Conservation (phyloP, 768 basidiomycete species). For the Gautieria morchelliformis region DNA sequence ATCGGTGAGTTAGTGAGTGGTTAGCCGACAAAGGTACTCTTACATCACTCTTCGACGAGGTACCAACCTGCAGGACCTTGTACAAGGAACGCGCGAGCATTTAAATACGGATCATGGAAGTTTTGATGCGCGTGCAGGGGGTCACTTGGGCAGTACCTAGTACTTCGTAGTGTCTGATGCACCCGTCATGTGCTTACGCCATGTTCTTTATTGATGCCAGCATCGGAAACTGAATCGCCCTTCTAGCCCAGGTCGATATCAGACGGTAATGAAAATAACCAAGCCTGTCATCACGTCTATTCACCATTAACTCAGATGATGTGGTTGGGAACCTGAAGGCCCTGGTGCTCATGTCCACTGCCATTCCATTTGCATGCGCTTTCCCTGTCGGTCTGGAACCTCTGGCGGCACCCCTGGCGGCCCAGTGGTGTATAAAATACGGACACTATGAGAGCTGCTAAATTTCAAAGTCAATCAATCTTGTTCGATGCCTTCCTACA, state of each 20-base stretch:
- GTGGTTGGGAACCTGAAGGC: background rate
- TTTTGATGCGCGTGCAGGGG: too few species aligned
- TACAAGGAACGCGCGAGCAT: too few species aligned
- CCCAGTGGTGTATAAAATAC: background rate
- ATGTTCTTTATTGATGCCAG: background rate
- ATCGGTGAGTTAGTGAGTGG: too few species aligned
- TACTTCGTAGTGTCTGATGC: too few species aligned
- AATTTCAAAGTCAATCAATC: background rate
- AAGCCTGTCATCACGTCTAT: background rate
- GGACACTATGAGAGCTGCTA: background rate
- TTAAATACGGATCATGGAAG: too few species aligned
- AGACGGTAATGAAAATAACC: background rate
- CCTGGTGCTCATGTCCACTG: background rate
- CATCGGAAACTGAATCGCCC: background rate
- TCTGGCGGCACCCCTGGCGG: too few species aligned
- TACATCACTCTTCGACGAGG: too few species aligned
- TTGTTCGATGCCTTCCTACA: background rate
- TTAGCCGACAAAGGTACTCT: too few species aligned
- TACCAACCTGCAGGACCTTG: too few species aligned
- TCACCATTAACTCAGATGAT: constrained; percentile 5
- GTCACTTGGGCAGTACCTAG: too few species aligned
- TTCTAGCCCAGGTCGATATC: background rate
- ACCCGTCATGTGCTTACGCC: background rate
- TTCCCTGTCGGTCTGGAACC: background rate
- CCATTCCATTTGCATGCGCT: background rate